Percentiles rank a stretch among this genome's conserved stretches.
These are phyloP conservation scores for Lactarius sanguifluus DNA, from an alignment of 768 basidiomycete species.

Conservation along the genomic window DNA sequence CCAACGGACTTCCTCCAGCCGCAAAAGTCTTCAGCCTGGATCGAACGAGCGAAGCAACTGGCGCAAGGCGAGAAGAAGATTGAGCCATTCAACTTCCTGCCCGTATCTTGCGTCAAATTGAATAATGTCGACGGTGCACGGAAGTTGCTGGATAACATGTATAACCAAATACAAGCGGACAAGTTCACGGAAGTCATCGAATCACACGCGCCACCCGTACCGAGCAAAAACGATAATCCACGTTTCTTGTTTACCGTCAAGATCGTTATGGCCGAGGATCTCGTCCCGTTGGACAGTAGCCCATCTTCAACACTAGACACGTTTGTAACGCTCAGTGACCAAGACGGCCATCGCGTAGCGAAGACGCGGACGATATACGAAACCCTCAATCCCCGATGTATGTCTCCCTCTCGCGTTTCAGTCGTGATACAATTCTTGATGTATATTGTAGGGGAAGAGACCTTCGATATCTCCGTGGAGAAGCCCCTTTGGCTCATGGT, in stretches of 20 bases:
- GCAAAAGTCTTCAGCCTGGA: constrained; percentile 84
- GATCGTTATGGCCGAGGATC: constrained; percentile 85
- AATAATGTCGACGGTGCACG: constrained; percentile 96
- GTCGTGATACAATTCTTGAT: constrained; percentile 22
- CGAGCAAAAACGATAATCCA: constrained; percentile 63
- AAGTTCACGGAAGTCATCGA: constrained; percentile 67
- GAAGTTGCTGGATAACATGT: constrained; percentile 89
- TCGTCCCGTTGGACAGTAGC: constrained; percentile 74
- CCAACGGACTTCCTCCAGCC: constrained; percentile 76
- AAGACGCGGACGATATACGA: constrained; percentile 98
- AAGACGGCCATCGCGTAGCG: constrained; percentile 82
- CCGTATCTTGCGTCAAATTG: constrained; percentile 94
- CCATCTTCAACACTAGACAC: constrained; percentile 84
- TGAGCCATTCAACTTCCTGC: constrained; percentile 91
- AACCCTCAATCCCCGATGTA: constrained; percentile 84
- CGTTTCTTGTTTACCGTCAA: constrained; percentile 92
- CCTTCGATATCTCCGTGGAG: constrained; percentile 91
- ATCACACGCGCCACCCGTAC: constrained; percentile 62
- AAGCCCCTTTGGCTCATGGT: constrained; percentile 97
- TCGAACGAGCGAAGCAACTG: constrained; percentile 81
- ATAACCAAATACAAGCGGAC: constrained; percentile 88
- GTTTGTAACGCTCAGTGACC: constrained; percentile 93
- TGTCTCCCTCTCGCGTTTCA: constrained; percentile 34
- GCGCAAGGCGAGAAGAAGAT: constrained; percentile 86
- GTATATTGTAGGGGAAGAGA: constrained; percentile 80